phyloP scores from a whole-genome alignment of 75 land plant genomes.

The Pseudotsuga menziesii region DNA sequence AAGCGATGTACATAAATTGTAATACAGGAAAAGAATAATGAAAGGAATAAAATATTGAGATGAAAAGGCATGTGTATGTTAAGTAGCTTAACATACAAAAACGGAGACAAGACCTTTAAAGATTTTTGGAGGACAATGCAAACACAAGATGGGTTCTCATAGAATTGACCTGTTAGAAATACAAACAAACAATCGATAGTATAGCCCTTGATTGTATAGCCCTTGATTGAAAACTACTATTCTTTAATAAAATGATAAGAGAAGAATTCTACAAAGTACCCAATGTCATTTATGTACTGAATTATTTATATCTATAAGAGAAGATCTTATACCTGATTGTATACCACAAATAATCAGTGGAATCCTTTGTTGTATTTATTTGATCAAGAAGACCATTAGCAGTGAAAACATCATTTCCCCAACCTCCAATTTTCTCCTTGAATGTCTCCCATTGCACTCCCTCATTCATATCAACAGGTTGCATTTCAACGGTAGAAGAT shows the following conservation, averaged over 20 bases:
- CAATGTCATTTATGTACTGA: slow-evolving; percentile 5
- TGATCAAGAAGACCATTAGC: slow-evolving; percentile 60
- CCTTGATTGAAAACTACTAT: not conserved
- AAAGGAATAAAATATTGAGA: not conserved
- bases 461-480: slow-evolving; percentile 28
- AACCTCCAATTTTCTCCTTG: slow-evolving; percentile 61
- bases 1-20: not conserved
- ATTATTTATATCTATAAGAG: not conserved
- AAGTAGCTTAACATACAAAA: not conserved
- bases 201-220: not conserved
- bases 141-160: not conserved
- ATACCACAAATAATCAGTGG: slow-evolving; percentile 92
- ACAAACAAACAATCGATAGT: not conserved
- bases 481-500: slow-evolving; percentile 62
- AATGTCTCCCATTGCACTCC: slow-evolving; percentile 58
- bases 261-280: not conserved
- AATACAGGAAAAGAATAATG: not conserved
- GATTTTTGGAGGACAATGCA: not conserved
- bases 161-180: not conserved
- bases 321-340: slow-evolving; percentile 54
- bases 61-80: not conserved
- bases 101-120: not conserved
- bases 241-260: no score
- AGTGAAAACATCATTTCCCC: slow-evolving; percentile 51
- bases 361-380: slow-evolving; percentile 78